Conservation (phyloP, 176 grass and related monocot genomes). For the Hordeum marinum region DNA sequence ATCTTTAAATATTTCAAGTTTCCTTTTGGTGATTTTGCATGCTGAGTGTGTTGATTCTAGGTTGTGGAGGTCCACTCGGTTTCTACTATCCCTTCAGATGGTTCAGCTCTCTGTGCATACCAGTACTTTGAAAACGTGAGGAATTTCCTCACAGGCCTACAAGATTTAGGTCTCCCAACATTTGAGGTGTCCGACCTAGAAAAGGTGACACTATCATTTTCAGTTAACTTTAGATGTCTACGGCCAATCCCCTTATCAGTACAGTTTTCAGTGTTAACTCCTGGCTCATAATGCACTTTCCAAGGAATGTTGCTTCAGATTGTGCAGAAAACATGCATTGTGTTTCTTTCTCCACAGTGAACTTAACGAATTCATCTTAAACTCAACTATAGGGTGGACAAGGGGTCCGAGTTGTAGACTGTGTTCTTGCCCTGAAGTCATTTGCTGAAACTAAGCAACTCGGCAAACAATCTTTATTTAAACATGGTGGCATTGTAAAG, state of each 20-base stretch:
- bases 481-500: slow-evolving; percentile 54
- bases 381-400: slow-evolving; percentile 65
- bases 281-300: slow-evolving; percentile 16
- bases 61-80: slow-evolving; percentile 77
- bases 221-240: slow-evolving; percentile 1
- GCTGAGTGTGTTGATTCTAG: slow-evolving; percentile 32
- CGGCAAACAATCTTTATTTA: slow-evolving; percentile 43
- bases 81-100: slow-evolving; percentile 48
- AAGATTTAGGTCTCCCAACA: slow-evolving; percentile 80
- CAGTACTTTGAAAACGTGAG: slow-evolving; percentile 93
- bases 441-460: slow-evolving; percentile 52
- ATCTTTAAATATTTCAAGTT: slow-evolving; percentile 16
- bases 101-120: slow-evolving; percentile 71
- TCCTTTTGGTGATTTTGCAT: slow-evolving; percentile 13
- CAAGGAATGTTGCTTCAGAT: background rate
- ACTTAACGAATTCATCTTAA: slow-evolving; percentile 1
- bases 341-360: background rate
- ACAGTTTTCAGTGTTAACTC: background rate
- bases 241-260: background rate
- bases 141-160: slow-evolving; percentile 66
- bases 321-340: background rate
- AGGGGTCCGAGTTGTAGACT: slow-evolving; percentile 73
- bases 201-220: slow-evolving; percentile 49
- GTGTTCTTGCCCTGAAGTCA: slow-evolving; percentile 76
- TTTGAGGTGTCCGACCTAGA: slow-evolving; percentile 89